These are phyloP conservation scores for Lodderomyces elongisporus DNA, from an alignment of 1,139 yeast species.

Conservation along the genomic window DNA sequence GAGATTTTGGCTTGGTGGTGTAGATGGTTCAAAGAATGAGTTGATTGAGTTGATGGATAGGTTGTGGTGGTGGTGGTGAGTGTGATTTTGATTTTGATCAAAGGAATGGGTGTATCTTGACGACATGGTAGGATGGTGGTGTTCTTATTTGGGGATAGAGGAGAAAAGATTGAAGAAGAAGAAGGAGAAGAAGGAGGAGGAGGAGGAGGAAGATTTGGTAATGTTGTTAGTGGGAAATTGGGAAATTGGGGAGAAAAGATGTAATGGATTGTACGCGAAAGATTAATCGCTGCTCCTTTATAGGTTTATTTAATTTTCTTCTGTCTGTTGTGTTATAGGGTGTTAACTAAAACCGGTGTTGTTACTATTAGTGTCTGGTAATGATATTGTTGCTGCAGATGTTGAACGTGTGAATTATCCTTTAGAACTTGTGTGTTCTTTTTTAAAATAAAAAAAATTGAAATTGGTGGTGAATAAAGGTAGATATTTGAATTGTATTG, in stretches of 20 bases:
- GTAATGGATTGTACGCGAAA: neutral
- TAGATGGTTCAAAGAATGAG: conserved; percentile 37
- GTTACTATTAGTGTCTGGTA: too few species aligned
- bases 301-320: too few species aligned
- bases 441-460: too few species aligned
- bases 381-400: too few species aligned
- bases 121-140: conserved; percentile 5
- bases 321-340: too few species aligned
- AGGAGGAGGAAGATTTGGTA: neutral
- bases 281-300: too few species aligned
- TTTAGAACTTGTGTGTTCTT: too few species aligned
- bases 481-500: too few species aligned
- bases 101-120: conserved; percentile 3
- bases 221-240: neutral
- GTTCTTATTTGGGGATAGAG: conserved; percentile 5
- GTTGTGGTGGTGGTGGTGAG: conserved; percentile 31
- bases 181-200: neutral
- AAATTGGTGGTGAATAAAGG: too few species aligned
- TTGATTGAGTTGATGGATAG: conserved; percentile 33
- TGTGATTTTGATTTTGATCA: conserved; percentile 10
- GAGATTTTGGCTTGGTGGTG: conserved; percentile 26
- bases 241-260: neutral
- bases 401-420: too few species aligned
- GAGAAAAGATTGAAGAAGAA: conserved; percentile 1
- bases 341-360: too few species aligned